Base-by-base conservation (phyloP, 2,329 filamentous ascomycete species). In the Whalleya microplaca region DNA sequence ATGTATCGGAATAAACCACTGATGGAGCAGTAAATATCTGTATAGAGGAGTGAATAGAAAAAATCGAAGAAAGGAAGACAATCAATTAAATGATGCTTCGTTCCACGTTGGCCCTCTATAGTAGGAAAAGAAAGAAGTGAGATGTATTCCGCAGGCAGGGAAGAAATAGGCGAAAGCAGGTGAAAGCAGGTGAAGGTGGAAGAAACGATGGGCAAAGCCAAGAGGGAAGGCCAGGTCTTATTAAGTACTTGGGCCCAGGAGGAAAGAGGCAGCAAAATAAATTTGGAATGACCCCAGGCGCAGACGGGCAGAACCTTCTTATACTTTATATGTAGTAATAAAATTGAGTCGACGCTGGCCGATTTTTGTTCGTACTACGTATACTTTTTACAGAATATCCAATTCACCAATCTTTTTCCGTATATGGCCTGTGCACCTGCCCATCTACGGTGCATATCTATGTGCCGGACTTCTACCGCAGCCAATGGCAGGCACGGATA, bases 211-310 rank as follows among this genome's bases (percentile, higher is more conserved):
- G 37, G 49, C 49, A 23, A 62, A 27, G 57, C 49, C 53, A 20
- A 45, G 40, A 48, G 21, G 58, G 57, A 45, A 64, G 66, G 67
- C 67, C 67, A 69, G 66, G 68, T 69, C 57, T 67, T 64, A 67
- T n/a, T n/a, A n/a, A n/a, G n/a, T n/a, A n/a, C n/a, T n/a, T n/a
- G n/a, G n/a, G n/a, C n/a, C n/a, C 32, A 37, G 32, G 3, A 37
- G 14, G 14, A 14, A 37, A 37, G 14, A 37, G 14, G 10, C 4
- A 16, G 14, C 7, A 37, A 12, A 37, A 61, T 65, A 58, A 49
- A 48, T 61, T 64, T 55, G 59, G 58, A n/a, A n/a, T n/a, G n/a
- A n/a, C n/a, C n/a, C n/a, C n/a, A n/a, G n/a, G n/a, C n/a, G n/a
- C n/a, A n/a, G n/a, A n/a, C n/a, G n/a, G n/a, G n/a, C n/a, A n/a